These are phyloP conservation scores for Hemileccinum rubropunctum DNA, from an alignment of 768 basidiomycete species.

Conservation along the genomic window DNA sequence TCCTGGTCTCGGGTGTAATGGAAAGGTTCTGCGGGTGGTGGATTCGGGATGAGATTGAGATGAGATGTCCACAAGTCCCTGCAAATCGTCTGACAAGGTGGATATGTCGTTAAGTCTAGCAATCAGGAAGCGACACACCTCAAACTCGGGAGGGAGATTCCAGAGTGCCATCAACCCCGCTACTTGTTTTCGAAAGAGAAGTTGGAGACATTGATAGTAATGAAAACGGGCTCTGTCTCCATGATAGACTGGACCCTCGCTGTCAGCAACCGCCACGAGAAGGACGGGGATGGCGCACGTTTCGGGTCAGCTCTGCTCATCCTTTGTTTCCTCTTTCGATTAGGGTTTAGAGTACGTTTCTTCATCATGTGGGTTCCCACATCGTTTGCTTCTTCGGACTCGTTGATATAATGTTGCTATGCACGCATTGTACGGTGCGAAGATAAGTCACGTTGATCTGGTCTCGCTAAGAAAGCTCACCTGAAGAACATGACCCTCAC, in stretches of 20 bases:
- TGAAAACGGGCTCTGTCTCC: slow-evolving; percentile 75
- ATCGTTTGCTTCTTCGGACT: slow-evolving; percentile 69
- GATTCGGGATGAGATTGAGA: slow-evolving; percentile 57
- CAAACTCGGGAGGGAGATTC: slow-evolving; percentile 77
- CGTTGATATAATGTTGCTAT: slow-evolving; percentile 75
- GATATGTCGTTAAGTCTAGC: slow-evolving; percentile 2
- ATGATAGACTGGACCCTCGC: slow-evolving; percentile 64
- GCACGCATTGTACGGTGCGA: not conserved
- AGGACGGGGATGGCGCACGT: slow-evolving; percentile 38
- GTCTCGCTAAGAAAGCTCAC: slow-evolving; percentile 39
- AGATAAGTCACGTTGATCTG: not conserved
- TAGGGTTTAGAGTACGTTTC: slow-evolving; percentile 64
- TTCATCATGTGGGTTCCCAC: slow-evolving; percentile 58
- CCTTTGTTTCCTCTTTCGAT: slow-evolving; percentile 48
- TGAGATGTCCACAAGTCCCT: slow-evolving; percentile 80
- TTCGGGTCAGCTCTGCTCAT: slow-evolving; percentile 57
- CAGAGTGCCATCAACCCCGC: slow-evolving; percentile 56
- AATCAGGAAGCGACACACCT: slow-evolving; percentile 45
- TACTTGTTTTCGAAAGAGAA: slow-evolving; percentile 77
- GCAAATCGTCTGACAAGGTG: slow-evolving; percentile 54
- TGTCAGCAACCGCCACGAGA: not conserved
- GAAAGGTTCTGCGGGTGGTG: slow-evolving; percentile 61
- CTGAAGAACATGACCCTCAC: slow-evolving; percentile 89
- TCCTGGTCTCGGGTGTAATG: slow-evolving; percentile 42
- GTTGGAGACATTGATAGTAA: slow-evolving; percentile 82